These are phyloP conservation scores for Epicoccum nigrum DNA, from an alignment of 2,329 filamentous ascomycete genomes.

Conservation along the genomic window DNA sequence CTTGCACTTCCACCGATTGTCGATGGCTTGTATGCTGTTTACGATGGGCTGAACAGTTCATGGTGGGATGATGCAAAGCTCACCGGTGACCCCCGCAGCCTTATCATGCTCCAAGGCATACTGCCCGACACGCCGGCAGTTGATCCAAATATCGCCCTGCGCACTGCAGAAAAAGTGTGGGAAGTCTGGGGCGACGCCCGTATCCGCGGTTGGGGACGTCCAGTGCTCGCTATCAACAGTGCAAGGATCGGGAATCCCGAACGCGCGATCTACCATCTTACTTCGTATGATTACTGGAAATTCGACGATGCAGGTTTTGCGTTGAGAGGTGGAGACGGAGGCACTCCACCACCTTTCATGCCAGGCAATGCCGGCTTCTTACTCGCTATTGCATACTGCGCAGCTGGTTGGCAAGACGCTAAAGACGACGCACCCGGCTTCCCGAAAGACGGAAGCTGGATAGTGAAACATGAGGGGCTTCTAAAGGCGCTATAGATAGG, in stretches of 20 bases:
- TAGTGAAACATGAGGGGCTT: conserved; percentile 32
- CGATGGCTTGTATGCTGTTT: conserved; percentile 59
- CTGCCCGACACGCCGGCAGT: conserved; percentile 34
- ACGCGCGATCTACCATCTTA: conserved; percentile 47
- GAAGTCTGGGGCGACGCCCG: conserved; percentile 38
- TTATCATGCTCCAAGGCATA: conserved; percentile 38
- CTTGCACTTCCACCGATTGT: conserved; percentile 59
- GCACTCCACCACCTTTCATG: conserved; percentile 64
- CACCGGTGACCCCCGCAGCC: conserved; percentile 33
- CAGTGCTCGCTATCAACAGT: conserved; percentile 39
- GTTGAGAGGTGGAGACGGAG: conserved; percentile 57
- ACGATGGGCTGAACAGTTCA: conserved; percentile 54
- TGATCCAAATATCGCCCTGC: conserved; percentile 28
- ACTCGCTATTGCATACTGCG: conserved; percentile 60
- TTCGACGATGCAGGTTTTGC: conserved; percentile 62
- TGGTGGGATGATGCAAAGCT: conserved; percentile 36
- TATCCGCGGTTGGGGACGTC: conserved; percentile 41
- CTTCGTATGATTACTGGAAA: conserved; percentile 57
- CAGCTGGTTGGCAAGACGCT: conserved; percentile 59
- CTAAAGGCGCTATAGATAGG: conserved; percentile 22
- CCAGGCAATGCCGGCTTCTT: conserved; percentile 59
- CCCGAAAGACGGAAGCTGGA: conserved; percentile 29
- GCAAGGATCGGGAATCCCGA: conserved; percentile 32
- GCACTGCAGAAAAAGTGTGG: conserved; percentile 34
- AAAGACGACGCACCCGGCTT: conserved; percentile 40